A percentile compares a stretch with the other conserved stretches of the same genome.
These are phyloP conservation scores for Boletus reticuloceps DNA, from an alignment of 768 basidiomycete genomes.

Conservation along the genomic window DNA sequence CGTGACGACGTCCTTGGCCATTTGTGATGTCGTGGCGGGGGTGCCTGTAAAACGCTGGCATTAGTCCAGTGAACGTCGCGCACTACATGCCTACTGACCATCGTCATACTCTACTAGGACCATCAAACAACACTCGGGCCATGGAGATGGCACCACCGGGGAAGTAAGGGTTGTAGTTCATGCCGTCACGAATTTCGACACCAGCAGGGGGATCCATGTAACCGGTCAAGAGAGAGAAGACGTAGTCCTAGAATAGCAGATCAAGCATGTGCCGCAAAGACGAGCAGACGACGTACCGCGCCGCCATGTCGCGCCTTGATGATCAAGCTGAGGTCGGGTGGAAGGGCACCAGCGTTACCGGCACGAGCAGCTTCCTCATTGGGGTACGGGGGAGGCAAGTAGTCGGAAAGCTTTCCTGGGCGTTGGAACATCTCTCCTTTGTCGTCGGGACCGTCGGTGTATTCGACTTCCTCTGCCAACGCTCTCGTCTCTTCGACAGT, in stretches of 20 bases:
- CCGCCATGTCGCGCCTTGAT: conserved; percentile 97
- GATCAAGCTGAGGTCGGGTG: conserved; percentile 96
- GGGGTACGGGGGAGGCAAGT: conserved; percentile 91
- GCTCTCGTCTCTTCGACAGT: conserved; percentile 84
- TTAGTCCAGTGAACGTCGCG: conserved; percentile 3
- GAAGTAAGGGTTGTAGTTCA: conserved; percentile 99
- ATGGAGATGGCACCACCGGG: conserved; percentile 98
- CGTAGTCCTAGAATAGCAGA: conserved; percentile 69
- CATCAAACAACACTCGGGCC: conserved; percentile 95
- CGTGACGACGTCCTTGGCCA: conserved; percentile 98
- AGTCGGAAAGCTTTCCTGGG: conserved; percentile 97
- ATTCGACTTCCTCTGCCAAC: conserved; percentile 97
- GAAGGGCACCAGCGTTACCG: conserved; percentile 90
- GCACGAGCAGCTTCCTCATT: conserved; percentile 98
- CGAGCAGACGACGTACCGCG: conserved; percentile 58
- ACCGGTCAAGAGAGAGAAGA: conserved; percentile 95
- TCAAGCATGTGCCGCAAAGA: not conserved
- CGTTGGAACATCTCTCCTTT: conserved; percentile 98
- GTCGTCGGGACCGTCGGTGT: conserved; percentile 92
- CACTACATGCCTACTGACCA: conserved; percentile 45
- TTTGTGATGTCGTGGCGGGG: conserved; percentile 94
- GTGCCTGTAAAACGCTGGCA: conserved; percentile 55
- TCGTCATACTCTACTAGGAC: conserved; percentile 96
- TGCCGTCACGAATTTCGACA: conserved; percentile 90
- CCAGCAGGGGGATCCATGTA: conserved; percentile 96